These are phyloP conservation scores for Trametes versicolor DNA, from an alignment of 1,284 basidiomycete genomes.

Conservation along the genomic window DNA sequence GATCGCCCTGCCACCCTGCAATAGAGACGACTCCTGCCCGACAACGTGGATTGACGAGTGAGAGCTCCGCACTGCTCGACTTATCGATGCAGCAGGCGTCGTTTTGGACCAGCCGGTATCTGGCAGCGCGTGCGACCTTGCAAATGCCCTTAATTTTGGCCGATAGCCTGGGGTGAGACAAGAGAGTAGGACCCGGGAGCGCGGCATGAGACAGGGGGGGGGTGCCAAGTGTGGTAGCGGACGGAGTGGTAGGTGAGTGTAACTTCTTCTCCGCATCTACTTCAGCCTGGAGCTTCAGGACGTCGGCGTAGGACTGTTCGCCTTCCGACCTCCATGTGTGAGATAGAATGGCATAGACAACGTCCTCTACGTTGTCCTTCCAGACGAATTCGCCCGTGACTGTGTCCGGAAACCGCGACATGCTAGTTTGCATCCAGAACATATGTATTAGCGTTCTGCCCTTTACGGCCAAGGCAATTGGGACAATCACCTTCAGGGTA, in stretches of 20 bases:
- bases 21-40: no score
- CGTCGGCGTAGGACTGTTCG: not conserved
- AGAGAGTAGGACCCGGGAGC: not conserved
- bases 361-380: not conserved
- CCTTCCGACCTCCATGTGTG: not conserved
- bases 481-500: no score
- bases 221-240: not conserved
- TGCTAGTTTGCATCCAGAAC: not conserved
- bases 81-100: not conserved
- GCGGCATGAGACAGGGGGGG: not conserved
- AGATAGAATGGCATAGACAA: conserved; percentile 7
- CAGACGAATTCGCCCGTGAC: no score
- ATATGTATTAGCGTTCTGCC: no score
- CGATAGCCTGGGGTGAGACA: not conserved
- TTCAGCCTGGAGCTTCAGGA: not conserved
- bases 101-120: not conserved
- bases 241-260: no score
- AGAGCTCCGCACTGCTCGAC: not conserved
- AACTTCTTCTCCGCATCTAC: not conserved
- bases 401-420: not conserved
- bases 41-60: no score
- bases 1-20: no score
- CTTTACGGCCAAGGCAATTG: no score
- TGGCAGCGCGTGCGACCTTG: not conserved
- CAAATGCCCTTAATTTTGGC: not conserved